These are phyloP conservation scores for Nigrospora osmanthi DNA, from an alignment of 2,329 filamentous ascomycete species.

Conservation along the genomic window DNA sequence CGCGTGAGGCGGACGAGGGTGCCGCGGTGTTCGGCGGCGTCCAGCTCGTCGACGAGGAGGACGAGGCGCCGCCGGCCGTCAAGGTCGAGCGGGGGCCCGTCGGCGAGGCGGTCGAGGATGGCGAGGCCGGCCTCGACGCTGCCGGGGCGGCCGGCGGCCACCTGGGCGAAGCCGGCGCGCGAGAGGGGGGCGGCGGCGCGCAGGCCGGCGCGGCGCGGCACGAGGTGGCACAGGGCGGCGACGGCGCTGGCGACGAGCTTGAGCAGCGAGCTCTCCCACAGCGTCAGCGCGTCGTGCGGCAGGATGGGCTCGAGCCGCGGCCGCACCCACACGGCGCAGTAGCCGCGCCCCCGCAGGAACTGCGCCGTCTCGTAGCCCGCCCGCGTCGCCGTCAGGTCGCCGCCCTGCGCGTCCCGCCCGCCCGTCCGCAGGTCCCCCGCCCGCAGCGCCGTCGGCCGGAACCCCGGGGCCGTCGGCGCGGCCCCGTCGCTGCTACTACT, in stretches of 20 bases:
- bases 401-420: neutral
- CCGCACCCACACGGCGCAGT: neutral
- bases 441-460: neutral
- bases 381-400: too few species aligned
- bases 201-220: neutral
- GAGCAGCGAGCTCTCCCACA: neutral
- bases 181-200: neutral
- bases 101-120: conserved; percentile 2
- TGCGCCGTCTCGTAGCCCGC: too few species aligned
- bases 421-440: neutral
- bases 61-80: neutral
- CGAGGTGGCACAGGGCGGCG: neutral
- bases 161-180: neutral
- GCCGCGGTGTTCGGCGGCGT: conserved; percentile 1
- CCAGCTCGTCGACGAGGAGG: conserved; percentile 3
- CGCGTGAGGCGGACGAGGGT: conserved; percentile 1
- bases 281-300: neutral
- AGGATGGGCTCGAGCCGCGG: conserved; percentile 1
- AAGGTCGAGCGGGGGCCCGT: neutral
- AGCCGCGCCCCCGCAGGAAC: too few species aligned
- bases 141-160: neutral
- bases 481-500: too few species aligned
- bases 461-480: neutral
- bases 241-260: conserved; percentile 2
- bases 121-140: conserved; percentile 4